These are phyloP conservation scores for Hamamelis virginiana DNA, from an alignment of 164 flowering plant genomes.

Conservation along the genomic window DNA sequence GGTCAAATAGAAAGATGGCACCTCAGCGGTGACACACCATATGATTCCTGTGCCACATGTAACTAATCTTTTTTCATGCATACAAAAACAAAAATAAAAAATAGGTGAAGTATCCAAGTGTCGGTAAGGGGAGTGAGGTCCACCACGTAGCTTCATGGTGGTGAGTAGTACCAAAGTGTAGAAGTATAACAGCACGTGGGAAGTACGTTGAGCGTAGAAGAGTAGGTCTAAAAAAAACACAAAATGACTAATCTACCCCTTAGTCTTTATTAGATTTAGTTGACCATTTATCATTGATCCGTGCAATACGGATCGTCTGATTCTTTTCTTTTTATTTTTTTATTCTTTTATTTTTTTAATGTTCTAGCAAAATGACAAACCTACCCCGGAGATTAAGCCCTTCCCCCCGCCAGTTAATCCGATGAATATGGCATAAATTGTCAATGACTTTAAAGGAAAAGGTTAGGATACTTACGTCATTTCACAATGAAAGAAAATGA, in stretches of 20 bases:
- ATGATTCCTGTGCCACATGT: not conserved
- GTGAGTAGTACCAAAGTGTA: not conserved
- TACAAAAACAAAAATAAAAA: not conserved
- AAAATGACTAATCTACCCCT: conserved; percentile 2
- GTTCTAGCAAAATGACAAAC: conserved; percentile 18
- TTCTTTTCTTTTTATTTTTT: no score
- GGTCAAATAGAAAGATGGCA: conserved; percentile 7
- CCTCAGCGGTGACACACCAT: conserved; percentile 1
- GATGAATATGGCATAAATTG: not conserved
- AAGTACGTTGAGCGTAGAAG: no score
- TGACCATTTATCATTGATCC: conserved; percentile 3
- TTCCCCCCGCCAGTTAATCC: conserved; percentile 3
- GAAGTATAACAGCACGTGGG: conserved; percentile 17
- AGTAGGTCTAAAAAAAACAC: no score
- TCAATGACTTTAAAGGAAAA: not conserved
- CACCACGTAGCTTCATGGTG: conserved; percentile 4
- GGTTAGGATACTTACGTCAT: conserved; percentile 12
- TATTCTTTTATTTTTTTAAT: no score
- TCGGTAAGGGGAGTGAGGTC: conserved; percentile 25
- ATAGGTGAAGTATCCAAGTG: conserved; percentile 12
- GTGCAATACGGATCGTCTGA: not conserved
- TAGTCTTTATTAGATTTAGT: not conserved
- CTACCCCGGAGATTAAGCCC: conserved; percentile 21
- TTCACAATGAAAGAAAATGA: not conserved
- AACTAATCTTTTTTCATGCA: not conserved